Conservation (phyloP, 2,329 filamentous ascomycete genomes). For the Emergomyces pasteurianus region DNA sequence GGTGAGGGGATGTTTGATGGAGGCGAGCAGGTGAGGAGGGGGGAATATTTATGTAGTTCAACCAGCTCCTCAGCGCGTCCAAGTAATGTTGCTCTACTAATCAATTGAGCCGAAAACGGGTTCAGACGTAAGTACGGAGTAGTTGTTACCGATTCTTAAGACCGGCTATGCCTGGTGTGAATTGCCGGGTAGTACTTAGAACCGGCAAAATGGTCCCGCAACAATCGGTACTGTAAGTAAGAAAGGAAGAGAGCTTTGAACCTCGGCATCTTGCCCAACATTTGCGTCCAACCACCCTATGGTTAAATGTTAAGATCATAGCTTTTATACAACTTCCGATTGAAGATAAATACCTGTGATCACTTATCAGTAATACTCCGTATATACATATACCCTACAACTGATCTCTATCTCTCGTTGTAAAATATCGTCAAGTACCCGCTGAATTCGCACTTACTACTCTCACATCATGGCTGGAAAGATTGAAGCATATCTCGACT, state of each 20-base stretch:
- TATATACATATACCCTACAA: not conserved
- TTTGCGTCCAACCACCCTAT: not conserved
- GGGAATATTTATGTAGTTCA: not conserved
- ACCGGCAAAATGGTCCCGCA: not conserved
- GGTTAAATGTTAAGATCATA: not conserved
- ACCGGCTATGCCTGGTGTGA: not conserved
- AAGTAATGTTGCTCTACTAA: not conserved
- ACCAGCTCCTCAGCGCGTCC: no score
- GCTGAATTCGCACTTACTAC: not conserved
- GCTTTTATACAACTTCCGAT: not conserved
- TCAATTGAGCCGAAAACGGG: not conserved
- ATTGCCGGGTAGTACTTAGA: no score
- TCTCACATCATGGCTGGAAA: conserved; percentile 41
- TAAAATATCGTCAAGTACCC: not conserved
- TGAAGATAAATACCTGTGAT: not conserved
- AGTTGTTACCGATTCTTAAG: not conserved
- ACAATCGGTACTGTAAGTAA: no score
- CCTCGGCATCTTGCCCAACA: not conserved
- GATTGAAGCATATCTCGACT: conserved; percentile 57
- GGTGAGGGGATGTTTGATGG: not conserved
- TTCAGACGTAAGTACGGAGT: no score
- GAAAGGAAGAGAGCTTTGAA: not conserved
- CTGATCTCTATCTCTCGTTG: not conserved
- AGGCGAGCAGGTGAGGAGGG: not conserved
- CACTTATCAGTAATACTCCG: no score